phyloP scores from a whole-genome alignment of 2,329 filamentous ascomycete genomes.

The Raffaelea arxii region DNA sequence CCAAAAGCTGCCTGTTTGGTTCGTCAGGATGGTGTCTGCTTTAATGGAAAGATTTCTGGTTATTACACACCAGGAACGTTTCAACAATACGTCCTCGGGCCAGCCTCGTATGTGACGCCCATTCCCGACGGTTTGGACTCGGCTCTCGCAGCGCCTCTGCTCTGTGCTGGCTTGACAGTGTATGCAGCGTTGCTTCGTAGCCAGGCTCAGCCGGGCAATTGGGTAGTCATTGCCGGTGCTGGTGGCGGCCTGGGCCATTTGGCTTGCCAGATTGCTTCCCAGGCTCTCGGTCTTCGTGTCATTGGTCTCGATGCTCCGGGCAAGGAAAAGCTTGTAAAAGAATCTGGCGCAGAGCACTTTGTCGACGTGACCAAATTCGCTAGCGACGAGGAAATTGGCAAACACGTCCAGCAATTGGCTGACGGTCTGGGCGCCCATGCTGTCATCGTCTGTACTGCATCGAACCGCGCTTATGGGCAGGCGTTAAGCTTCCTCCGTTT shows the following conservation, averaged over 20 bases:
- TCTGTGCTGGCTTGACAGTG: conserved; percentile 22
- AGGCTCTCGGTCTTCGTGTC: conserved; percentile 30
- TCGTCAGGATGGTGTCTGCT: conserved; percentile 54
- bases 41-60: conserved; percentile 50
- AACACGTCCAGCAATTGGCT: conserved; percentile 45
- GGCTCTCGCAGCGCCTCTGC: conserved; percentile 13
- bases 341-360: conserved; percentile 8
- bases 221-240: conserved; percentile 33
- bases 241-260: conserved; percentile 54
- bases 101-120: conserved; percentile 30
- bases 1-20: conserved; percentile 31
- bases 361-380: conserved; percentile 55
- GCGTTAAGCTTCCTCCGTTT: conserved; percentile 27
- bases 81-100: conserved; percentile 52
- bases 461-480: conserved; percentile 30
- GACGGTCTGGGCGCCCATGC: conserved; percentile 50
- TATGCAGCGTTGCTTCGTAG: conserved; percentile 21
- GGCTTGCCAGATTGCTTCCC: conserved; percentile 49
- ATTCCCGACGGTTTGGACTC: conserved; percentile 15
- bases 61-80: conserved; percentile 66
- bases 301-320: conserved; percentile 5
- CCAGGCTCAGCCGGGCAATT: conserved; percentile 16
- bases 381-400: conserved; percentile 25
- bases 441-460: conserved; percentile 45
- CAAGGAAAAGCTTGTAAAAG: conserved; percentile 6